A percentile compares a stretch with the other conserved stretches of the same genome.
Evolutionary conservation across 192 early-diverging fungal species (phyloP).

Genomic region (Endogone sp.): DNA sequence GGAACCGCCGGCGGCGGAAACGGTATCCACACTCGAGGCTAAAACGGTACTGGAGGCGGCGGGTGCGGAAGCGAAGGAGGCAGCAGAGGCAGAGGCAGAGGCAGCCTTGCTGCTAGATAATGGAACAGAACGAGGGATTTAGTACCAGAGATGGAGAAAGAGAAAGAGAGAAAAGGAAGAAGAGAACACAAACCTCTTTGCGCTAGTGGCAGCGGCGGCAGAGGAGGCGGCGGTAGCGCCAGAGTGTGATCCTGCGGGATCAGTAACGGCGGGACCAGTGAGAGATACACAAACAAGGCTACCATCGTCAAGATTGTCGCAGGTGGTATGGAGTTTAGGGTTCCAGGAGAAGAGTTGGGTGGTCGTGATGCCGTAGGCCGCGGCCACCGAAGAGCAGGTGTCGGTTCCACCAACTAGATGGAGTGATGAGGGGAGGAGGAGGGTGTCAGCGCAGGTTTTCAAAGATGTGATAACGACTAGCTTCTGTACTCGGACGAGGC

Average conservation of each 20-base stretch:
- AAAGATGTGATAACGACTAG: no score
- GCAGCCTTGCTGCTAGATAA: not conserved
- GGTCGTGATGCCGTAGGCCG: not conserved
- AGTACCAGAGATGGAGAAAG: no score
- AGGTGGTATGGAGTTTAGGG: not conserved
- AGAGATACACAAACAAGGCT: not conserved
- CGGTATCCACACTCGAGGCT: not conserved
- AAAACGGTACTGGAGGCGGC: no score
- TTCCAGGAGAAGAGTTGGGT: conserved; percentile 2
- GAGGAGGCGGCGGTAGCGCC: not conserved
- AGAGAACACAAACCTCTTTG: no score
- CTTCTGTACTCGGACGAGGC: no score
- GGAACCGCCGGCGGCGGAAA: not conserved
- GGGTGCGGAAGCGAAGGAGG: no score
- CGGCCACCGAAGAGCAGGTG: not conserved
- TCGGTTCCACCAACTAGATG: not conserved
- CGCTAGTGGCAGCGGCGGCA: no score
- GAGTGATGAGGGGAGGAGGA: no score
- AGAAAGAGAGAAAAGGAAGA: no score
- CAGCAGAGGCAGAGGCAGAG: not conserved
- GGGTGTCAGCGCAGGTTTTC: not conserved
- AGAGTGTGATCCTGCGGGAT: not conserved
- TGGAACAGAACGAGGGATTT: no score
- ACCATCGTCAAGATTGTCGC: conserved; percentile 1
- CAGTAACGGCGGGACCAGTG: not conserved